Evolutionary conservation across 805 yeast species (phyloP).

Genomic region (Candida sanyiensis): DNA sequence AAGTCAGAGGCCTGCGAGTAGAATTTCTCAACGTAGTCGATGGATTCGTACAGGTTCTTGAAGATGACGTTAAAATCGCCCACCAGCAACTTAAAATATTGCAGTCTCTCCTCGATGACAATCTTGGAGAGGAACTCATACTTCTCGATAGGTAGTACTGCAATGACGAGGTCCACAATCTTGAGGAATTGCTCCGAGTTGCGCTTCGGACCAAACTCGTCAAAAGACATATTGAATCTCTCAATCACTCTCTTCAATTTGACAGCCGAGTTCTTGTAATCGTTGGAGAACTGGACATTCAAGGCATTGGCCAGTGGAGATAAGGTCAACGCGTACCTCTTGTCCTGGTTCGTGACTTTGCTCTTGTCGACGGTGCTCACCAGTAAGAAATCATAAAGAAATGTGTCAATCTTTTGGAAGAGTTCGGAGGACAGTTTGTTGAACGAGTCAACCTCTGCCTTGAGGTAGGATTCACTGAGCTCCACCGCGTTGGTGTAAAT

Average conservation of each 20-base stretch:
- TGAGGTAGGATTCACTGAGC: conserved; percentile 9
- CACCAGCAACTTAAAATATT: conserved; percentile 29
- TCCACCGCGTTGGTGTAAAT: conserved; percentile 19
- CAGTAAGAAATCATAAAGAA: conserved; percentile 31
- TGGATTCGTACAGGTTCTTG: conserved; percentile 29
- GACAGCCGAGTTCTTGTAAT: conserved; percentile 40
- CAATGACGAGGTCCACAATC: conserved; percentile 42
- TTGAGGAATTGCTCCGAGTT: conserved; percentile 24
- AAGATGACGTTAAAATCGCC: conserved; percentile 35
- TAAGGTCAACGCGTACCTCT: conserved; percentile 37
- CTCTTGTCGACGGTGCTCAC: conserved; percentile 27
- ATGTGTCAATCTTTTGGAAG: conserved; percentile 29
- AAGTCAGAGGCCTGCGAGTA: conserved; percentile 43
- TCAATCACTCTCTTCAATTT: conserved; percentile 34
- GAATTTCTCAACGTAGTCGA: conserved; percentile 39
- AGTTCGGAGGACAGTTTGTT: conserved; percentile 9
- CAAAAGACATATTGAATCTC: conserved; percentile 21
- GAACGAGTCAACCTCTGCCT: conserved; percentile 12
- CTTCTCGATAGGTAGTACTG: conserved; percentile 47
- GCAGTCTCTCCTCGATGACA: conserved; percentile 31
- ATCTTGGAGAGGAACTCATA: conserved; percentile 32
- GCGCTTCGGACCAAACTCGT: conserved; percentile 18
- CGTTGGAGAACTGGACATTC: conserved; percentile 48
- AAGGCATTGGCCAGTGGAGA: conserved; percentile 58
- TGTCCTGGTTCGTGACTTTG: conserved; percentile 11